phyloP scores from a whole-genome alignment of 2,329 filamentous ascomycete species.

The Fusarium euwallaceae region DNA sequence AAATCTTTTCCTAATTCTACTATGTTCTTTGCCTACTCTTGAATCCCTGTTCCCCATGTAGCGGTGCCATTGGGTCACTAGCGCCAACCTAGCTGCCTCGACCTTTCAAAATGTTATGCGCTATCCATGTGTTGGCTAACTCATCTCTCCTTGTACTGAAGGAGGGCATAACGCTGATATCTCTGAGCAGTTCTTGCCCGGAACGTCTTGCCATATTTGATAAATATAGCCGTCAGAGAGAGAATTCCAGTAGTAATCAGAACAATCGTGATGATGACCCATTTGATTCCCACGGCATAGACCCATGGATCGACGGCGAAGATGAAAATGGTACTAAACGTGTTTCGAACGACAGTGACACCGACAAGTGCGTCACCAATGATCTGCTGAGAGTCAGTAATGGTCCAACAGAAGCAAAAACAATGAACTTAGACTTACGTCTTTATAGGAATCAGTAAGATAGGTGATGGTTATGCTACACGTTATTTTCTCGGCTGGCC shows the following conservation, averaged over 20 bases:
- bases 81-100: too few relatives aligned
- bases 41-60: too few relatives aligned
- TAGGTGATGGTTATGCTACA: conserved; percentile 53
- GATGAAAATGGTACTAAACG: conserved; percentile 58
- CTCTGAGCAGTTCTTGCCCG: not conserved
- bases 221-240: not conserved
- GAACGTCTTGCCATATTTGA: conserved; percentile 11
- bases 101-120: too few relatives aligned
- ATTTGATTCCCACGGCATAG: conserved; percentile 4
- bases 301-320: conserved; percentile 58
- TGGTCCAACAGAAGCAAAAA: not conserved
- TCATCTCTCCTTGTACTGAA: conserved; percentile 11
- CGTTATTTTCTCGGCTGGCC: not conserved
- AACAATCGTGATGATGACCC: conserved; percentile 13
- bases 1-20: too few relatives aligned
- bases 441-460: conserved; percentile 53
- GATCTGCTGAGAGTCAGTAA: conserved; percentile 49
- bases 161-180: conserved; percentile 8
- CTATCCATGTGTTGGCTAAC: not conserved
- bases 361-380: conserved; percentile 61
- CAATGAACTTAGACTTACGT: conserved; percentile 40
- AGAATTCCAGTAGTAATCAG: conserved; percentile 7
- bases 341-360: conserved; percentile 60
- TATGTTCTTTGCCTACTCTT: too few relatives aligned
- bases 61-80: too few relatives aligned